A percentile compares a stretch with the other conserved stretches of the same genome.
Evolutionary conservation across 2,329 filamentous ascomycete species (phyloP).

Genomic region (Thelonectria discophora): DNA sequence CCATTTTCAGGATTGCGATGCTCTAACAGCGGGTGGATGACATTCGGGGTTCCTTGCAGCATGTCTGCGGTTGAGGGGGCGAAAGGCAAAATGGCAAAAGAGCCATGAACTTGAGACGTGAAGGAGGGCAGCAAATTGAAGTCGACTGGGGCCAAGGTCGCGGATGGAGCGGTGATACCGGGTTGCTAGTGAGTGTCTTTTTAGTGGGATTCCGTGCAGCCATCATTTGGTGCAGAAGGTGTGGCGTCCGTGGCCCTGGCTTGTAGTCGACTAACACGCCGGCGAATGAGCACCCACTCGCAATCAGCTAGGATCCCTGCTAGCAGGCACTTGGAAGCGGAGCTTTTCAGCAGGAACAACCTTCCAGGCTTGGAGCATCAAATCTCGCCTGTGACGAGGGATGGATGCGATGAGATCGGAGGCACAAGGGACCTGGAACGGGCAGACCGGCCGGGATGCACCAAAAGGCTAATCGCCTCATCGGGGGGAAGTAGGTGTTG

Average conservation of each 20-base stretch:
- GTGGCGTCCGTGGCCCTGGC: background rate
- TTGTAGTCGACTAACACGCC: slow-evolving; percentile 25
- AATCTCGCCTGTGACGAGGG: slow-evolving; percentile 38
- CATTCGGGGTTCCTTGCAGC: slow-evolving; percentile 8
- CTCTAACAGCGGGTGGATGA: background rate
- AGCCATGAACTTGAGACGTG: slow-evolving; percentile 30
- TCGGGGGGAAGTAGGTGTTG: slow-evolving; percentile 8
- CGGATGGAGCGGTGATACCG: slow-evolving; percentile 27
- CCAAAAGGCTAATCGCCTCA: slow-evolving; percentile 20
- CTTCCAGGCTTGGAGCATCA: slow-evolving; percentile 33
- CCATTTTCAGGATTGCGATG: slow-evolving; percentile 5
- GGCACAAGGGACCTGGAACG: slow-evolving; percentile 18
- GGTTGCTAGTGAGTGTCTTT: slow-evolving; percentile 33
- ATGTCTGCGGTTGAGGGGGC: slow-evolving; percentile 13
- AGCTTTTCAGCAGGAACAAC: slow-evolving; percentile 28
- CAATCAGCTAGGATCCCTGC: slow-evolving; percentile 31
- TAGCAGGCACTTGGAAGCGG: slow-evolving; percentile 33
- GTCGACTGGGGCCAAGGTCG: slow-evolving; percentile 26
- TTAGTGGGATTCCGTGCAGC: background rate
- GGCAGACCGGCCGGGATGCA: slow-evolving; percentile 12
- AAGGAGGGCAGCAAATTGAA: slow-evolving; percentile 36
- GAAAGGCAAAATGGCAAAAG: background rate
- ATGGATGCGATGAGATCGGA: slow-evolving; percentile 36
- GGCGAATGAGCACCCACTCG: slow-evolving; percentile 22
- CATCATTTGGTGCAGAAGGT: background rate